Evolutionary conservation across 2,329 filamentous ascomycete genomes (phyloP).

Genomic region (Penicillium sumatraense): DNA sequence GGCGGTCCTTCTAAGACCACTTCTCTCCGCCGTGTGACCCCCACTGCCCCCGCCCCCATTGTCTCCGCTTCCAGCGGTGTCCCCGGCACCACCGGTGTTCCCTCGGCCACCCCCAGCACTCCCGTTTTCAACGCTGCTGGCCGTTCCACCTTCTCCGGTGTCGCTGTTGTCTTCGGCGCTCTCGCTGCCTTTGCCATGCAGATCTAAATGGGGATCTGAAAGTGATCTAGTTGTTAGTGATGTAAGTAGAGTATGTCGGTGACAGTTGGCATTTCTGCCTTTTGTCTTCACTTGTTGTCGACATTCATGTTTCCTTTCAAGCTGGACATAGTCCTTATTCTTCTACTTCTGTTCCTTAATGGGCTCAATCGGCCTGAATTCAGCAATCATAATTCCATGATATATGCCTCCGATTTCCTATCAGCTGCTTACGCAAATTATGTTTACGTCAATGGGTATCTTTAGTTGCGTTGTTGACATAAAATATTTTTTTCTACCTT

Average conservation of each 20-base stretch:
- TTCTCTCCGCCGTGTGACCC: conserved; percentile 10
- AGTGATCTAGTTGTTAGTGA: neutral
- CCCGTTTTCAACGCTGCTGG: conserved; percentile 31
- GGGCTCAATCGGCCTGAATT: conserved; percentile 7
- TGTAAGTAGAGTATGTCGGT: neutral
- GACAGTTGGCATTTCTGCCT: neutral
- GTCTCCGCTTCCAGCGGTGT: conserved; percentile 1
- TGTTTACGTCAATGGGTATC: neutral
- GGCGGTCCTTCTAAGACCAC: conserved; percentile 8
- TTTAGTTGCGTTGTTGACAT: neutral
- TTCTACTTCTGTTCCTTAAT: conserved; percentile 8
- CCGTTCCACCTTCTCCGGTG: conserved; percentile 27
- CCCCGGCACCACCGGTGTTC: neutral
- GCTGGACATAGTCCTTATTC: conserved; percentile 10
- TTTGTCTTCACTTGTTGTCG: conserved; percentile 7
- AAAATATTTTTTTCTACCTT: neutral
- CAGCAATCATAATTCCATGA: conserved; percentile 12
- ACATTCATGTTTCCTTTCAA: conserved; percentile 4
- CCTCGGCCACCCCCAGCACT: conserved; percentile 11
- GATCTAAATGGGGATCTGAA: conserved; percentile 19
- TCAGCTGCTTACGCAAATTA: neutral
- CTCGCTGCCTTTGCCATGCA: conserved; percentile 27
- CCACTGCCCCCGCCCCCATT: conserved; percentile 13
- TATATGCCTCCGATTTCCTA: conserved; percentile 1
- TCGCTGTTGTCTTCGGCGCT: conserved; percentile 28